Percentiles rank a stretch among this genome's conserved stretches.
phyloP scores from a whole-genome alignment of 1,284 basidiomycete species.

The Malassezia yamatoensis region DNA sequence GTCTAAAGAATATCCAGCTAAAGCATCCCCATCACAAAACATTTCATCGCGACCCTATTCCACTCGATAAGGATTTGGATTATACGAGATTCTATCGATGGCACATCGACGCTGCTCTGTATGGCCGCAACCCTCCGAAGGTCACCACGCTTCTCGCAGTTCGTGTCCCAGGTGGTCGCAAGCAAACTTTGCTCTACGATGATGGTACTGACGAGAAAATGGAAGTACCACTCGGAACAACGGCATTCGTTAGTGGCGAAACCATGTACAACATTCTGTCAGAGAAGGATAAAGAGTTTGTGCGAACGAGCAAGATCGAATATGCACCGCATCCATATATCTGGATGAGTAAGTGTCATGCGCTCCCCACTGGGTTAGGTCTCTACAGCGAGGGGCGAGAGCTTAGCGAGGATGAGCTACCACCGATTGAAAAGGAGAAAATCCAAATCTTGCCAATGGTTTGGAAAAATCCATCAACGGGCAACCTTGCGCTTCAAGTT shows the following conservation, averaged over 20 bases:
- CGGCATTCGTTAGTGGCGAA: slow-evolving; percentile 60
- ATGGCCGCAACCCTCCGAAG: slow-evolving; percentile 64
- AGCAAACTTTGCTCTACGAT: slow-evolving; percentile 69
- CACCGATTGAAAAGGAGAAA: slow-evolving; percentile 62
- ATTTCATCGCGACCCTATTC: slow-evolving; percentile 72
- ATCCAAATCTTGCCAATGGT: slow-evolving; percentile 62
- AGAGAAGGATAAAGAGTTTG: slow-evolving; percentile 65
- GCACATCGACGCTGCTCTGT: slow-evolving; percentile 86
- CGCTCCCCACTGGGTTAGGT: slow-evolving; percentile 64
- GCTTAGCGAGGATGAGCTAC: slow-evolving; percentile 58
- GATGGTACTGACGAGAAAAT: slow-evolving; percentile 77
- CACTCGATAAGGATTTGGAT: slow-evolving; percentile 65
- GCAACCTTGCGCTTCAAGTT: slow-evolving; percentile 61
- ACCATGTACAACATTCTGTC: slow-evolving; percentile 77
- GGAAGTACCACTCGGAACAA: slow-evolving; percentile 71
- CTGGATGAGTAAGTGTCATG: slow-evolving; percentile 64
- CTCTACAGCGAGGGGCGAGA: slow-evolving; percentile 67
- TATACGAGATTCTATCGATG: slow-evolving; percentile 65
- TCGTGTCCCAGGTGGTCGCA: slow-evolving; percentile 60
- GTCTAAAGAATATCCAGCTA: slow-evolving; percentile 31
- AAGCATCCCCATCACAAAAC: slow-evolving; percentile 74
- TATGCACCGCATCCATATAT: slow-evolving; percentile 60
- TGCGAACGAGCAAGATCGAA: slow-evolving; percentile 51
- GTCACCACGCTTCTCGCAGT: slow-evolving; percentile 81
- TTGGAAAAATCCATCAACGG: slow-evolving; percentile 76